A percentile compares a stretch with the other conserved stretches of the same genome.
These are phyloP conservation scores for Talaromyces sp. DNA, from an alignment of 2,329 filamentous ascomycete genomes.

Conservation along the genomic window DNA sequence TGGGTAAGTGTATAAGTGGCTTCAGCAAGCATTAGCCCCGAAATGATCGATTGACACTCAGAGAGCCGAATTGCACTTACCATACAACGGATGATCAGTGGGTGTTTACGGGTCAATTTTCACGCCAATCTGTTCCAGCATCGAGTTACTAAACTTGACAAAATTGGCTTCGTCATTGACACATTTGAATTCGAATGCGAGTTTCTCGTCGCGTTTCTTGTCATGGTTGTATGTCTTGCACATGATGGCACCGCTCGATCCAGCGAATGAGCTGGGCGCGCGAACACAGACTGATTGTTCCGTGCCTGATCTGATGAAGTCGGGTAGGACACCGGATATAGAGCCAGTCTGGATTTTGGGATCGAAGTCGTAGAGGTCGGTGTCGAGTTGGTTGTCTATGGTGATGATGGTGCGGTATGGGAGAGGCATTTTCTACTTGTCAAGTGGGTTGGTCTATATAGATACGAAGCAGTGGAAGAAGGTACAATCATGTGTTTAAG, in stretches of 20 bases:
- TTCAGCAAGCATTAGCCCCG: background rate
- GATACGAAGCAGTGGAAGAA: background rate
- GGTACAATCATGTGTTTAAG: background rate
- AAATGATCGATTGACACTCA: background rate
- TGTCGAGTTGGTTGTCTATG: conserved; percentile 6
- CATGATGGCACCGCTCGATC: conserved; percentile 4
- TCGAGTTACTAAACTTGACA: conserved; percentile 8
- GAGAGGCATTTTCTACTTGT: conserved; percentile 5
- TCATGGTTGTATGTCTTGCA: conserved; percentile 2
- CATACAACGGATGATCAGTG: conserved; percentile 10
- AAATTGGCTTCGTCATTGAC: conserved; percentile 4
- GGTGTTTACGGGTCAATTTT: conserved; percentile 8
- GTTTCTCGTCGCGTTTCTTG: conserved; percentile 2
- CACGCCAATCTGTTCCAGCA: conserved; percentile 4
- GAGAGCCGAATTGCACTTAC: background rate
- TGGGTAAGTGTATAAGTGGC: conserved; percentile 6
- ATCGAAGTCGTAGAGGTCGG: conserved; percentile 7
- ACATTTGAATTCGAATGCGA: conserved; percentile 6
- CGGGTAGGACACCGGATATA: conserved; percentile 3
- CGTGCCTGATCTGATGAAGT: conserved; percentile 5
- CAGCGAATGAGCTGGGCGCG: conserved; percentile 5
- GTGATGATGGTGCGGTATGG: conserved; percentile 11
- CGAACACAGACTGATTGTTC: conserved; percentile 1
- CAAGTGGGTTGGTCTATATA: background rate
- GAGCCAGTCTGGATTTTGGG: conserved; percentile 1